These are phyloP conservation scores for Lachancea fermentati DNA, from an alignment of 805 yeast species.

Conservation along the genomic window DNA sequence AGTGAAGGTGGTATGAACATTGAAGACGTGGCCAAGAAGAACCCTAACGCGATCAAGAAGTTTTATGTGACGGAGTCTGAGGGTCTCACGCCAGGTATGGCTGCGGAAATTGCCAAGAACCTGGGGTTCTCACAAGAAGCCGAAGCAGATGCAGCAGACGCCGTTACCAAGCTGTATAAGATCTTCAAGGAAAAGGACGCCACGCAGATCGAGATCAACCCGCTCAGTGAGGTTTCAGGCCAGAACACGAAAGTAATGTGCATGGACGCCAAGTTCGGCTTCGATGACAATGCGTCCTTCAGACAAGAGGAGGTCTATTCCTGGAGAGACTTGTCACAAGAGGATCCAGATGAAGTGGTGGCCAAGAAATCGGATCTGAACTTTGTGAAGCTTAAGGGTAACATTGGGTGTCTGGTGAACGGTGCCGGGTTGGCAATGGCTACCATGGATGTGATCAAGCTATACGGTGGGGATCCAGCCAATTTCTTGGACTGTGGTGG, in stretches of 20 bases:
- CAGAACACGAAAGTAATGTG: constrained; percentile 76
- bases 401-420: constrained; percentile 96
- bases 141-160: constrained; percentile 77
- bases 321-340: constrained; percentile 97
- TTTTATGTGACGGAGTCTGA: constrained; percentile 69
- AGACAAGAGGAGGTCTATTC: constrained; percentile 91
- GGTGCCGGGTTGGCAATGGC: constrained; percentile 99
- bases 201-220: constrained; percentile 98
- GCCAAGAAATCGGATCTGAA: constrained; percentile 88
- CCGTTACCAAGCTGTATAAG: constrained; percentile 80
- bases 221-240: constrained; percentile 83
- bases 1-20: constrained; percentile 99
- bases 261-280: constrained; percentile 98
- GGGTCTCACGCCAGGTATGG: constrained; percentile 77
- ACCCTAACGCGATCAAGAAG: constrained; percentile 88
- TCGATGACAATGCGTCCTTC: constrained; percentile 93
- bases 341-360: constrained; percentile 93
- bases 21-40: constrained; percentile 92
- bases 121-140: constrained; percentile 80
- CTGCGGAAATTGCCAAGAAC: constrained; percentile 67
- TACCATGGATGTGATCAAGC: constrained; percentile 97
- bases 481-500: constrained; percentile 99
- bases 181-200: constrained; percentile 90
- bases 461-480: constrained; percentile 98
- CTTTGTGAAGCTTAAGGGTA: constrained; percentile 96